phyloP scores from a whole-genome alignment of 202 grass and related monocot species.

The Setaria viridis region DNA sequence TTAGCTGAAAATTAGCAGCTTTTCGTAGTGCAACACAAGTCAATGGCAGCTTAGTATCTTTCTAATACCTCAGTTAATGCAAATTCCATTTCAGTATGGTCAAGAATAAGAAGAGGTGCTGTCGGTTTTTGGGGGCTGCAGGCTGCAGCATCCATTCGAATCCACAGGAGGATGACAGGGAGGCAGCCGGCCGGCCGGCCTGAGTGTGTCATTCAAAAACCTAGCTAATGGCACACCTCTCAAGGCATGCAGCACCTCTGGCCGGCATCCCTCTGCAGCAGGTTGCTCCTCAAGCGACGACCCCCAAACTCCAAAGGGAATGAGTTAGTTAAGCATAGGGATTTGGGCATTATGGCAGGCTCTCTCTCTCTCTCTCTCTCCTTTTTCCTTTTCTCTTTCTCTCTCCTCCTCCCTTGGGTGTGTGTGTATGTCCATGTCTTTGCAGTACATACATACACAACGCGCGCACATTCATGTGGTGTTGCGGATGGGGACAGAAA shows the following conservation, averaged over 20 bases:
- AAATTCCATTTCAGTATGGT: background rate
- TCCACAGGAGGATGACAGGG: constrained; percentile 12
- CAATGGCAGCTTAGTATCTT: constrained; percentile 1
- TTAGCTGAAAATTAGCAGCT: constrained; percentile 19
- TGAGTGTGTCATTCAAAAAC: constrained; percentile 47
- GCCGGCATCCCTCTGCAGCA: constrained; percentile 36
- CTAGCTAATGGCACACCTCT: constrained; percentile 53
- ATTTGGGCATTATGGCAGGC: constrained; percentile 69
- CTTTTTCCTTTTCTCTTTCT: background rate
- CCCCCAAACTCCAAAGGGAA: constrained; percentile 63
- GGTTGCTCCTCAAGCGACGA: constrained; percentile 53
- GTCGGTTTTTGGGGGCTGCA: constrained; percentile 22
- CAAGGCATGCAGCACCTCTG: constrained; percentile 53
- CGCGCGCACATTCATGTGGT: constrained; percentile 58
- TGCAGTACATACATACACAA: constrained; percentile 44
- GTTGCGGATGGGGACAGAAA: constrained; percentile 82
- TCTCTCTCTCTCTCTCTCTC: background rate
- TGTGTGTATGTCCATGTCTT: background rate
- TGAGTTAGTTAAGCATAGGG: constrained; percentile 90
- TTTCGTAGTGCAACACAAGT: background rate
- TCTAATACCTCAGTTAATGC: background rate
- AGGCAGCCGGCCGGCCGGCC: background rate
- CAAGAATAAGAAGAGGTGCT: background rate
- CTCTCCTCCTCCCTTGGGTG: constrained; percentile 27
- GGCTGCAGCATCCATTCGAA: background rate